Conservation (phyloP, 495 filamentous ascomycete species). For the Penicillium longicatenatum region DNA sequence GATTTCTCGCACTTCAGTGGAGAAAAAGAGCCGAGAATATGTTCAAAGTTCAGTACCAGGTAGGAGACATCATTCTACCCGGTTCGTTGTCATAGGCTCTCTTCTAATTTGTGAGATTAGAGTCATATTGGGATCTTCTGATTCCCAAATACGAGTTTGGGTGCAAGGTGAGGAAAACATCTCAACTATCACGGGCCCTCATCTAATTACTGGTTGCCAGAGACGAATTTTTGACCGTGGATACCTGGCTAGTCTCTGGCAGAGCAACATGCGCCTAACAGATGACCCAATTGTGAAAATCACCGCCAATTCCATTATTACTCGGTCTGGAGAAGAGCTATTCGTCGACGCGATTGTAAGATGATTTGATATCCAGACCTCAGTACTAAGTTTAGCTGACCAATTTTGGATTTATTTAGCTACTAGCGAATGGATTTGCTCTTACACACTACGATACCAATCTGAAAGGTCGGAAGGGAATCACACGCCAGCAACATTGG, state of each 20-base stretch:
- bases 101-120: not conserved
- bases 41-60: slow-evolving; percentile 2
- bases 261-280: not conserved
- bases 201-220: not conserved
- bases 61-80: not conserved
- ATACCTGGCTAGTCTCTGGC: not conserved
- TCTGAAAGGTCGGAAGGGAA: not conserved
- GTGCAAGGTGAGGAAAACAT: slow-evolving; percentile 1
- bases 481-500: slow-evolving; percentile 1
- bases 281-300: not conserved
- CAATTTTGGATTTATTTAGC: not conserved
- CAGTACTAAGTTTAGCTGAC: not conserved
- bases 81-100: no score
- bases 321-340: not conserved
- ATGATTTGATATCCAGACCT: no score
- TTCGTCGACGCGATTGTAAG: not conserved
- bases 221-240: slow-evolving; percentile 5
- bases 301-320: not conserved
- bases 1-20: not conserved
- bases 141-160: slow-evolving; percentile 2
- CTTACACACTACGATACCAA: not conserved
- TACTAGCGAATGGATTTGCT: slow-evolving; percentile 3
- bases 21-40: slow-evolving; percentile 1
- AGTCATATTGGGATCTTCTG: slow-evolving; percentile 1
- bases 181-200: not conserved